Conservation (phyloP, 2,329 filamentous ascomycete genomes). For the Dryadomyces quercivorus region DNA sequence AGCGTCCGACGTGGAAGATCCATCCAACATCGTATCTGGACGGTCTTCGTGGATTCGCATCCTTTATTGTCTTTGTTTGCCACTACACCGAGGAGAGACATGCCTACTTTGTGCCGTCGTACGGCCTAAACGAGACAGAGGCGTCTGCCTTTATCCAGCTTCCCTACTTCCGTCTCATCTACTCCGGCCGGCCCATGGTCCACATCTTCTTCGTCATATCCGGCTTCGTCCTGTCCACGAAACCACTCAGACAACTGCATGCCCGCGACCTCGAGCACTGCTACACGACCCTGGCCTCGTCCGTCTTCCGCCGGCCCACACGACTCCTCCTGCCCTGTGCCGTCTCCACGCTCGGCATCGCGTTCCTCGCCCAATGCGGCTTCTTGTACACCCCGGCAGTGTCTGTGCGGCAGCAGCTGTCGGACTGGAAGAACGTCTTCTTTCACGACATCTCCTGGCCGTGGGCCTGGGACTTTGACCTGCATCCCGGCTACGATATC, state of each 20-base stretch:
- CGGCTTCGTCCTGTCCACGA: slow-evolving; percentile 33
- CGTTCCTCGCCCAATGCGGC: slow-evolving; percentile 21
- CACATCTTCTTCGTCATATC: slow-evolving; percentile 40
- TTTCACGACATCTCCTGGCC: slow-evolving; percentile 23
- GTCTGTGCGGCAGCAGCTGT: slow-evolving; percentile 17
- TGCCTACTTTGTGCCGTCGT: slow-evolving; percentile 20
- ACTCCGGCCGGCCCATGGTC: slow-evolving; percentile 33
- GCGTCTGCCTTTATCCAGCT: slow-evolving; percentile 26
- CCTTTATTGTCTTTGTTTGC: slow-evolving; percentile 34
- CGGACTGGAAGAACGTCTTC: slow-evolving; percentile 18
- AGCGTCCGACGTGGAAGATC: slow-evolving; percentile 11
- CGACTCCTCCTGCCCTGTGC: slow-evolving; percentile 33
- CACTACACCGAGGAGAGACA: slow-evolving; percentile 32
- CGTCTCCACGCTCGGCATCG: slow-evolving; percentile 27
- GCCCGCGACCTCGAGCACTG: slow-evolving; percentile 23
- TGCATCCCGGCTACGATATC: slow-evolving; percentile 26
- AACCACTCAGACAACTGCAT: slow-evolving; percentile 29
- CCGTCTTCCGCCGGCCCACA: slow-evolving; percentile 32
- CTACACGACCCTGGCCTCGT: slow-evolving; percentile 28
- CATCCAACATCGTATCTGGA: slow-evolving; percentile 35
- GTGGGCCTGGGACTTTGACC: slow-evolving; percentile 22
- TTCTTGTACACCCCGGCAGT: slow-evolving; percentile 16
- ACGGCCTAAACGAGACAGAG: slow-evolving; percentile 22
- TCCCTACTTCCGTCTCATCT: slow-evolving; percentile 30
- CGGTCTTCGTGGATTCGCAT: slow-evolving; percentile 35